Evolutionary conservation across 768 basidiomycete genomes (phyloP), one percentile per base, ranked within the genome.

Genomic region (Leucocoprinus sp.): DNA sequence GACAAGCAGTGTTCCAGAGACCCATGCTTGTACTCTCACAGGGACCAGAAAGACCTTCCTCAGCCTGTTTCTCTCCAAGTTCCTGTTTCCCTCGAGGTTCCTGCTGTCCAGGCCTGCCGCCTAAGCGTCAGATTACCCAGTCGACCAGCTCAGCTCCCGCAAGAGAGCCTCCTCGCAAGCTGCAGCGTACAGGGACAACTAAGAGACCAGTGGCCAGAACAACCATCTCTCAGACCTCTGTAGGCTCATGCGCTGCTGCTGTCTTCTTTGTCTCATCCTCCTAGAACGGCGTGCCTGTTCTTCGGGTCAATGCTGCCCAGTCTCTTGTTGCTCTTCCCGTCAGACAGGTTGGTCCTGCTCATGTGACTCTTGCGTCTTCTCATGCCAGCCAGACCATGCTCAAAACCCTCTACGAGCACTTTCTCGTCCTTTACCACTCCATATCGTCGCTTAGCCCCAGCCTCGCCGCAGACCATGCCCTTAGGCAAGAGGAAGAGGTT

Each of bases 401-500:
- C 50, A 84, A 83, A 60, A 72, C 66, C 0, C 64, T 93, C 8
- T 82, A 81, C 54, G 77, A 84, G 19, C 83, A 86, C 55, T 93
- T 88, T 55, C 51, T 67, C 23, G 66, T 78, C 18, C 65, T 93
- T 2, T 93, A 93, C 64, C 64, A 75, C 7, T 47, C 62, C 7
- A 64, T 91, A 37, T 61, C 75, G 2, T 61, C 75, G 2, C 48
- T 62, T 11, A 69, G 81, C 48, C 80, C 84, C 0, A 64, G 70
- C 18, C 60, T 93, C 15, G 84, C 89, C 0, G 65, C 80, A 0
- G 80, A 89, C 43, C 85, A 95, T 63, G 80, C 92, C 3, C 71
- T 91, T 8, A 74, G 67, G 39, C 90, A 95, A 55, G 92, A 95
- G 56, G 75, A 77, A 26, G 82, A 90, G 49, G 71, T 91, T 0